Evolutionary conservation across 257 asterid species (phyloP), one percentile per base, ranked within the genome.

Genomic region (Primulina huaijiensis): DNA sequence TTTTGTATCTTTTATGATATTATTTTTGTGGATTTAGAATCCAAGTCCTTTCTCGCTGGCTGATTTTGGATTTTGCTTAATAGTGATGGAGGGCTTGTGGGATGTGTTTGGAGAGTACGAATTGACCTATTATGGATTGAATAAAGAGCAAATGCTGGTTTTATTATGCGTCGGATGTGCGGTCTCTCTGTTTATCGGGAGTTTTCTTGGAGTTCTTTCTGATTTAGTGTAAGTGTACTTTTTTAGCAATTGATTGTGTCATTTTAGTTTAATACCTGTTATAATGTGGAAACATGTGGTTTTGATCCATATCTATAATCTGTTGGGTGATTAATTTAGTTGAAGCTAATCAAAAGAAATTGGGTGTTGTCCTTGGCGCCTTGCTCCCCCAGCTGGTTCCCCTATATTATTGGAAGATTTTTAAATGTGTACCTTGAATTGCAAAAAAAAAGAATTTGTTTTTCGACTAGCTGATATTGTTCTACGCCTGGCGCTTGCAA

Each of bases 81-180:
- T 66, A 89, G 97, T 83, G 76, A 76, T 86, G 82, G 87, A 89
- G 82, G 97, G 99, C 60, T 76, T 88, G 60, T 82, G 87, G 89
- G 73, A 77, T n/a, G 86, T 89, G 87, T 86, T 85, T 76, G 97
- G 97, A 16, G 99, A 94, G 84, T 81, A 80, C 79, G 97, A 89
- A 71, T 76, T 80, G 82, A 83, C 72, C 9, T 84, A 80, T 77
- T 87, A 82, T 74, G 95, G 96, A 34, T 55, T 84, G 75, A 74
- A 80, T 75, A 90, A 82, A 74, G 93, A 86, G 72, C 83, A 86
- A 78, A 85, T 89, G 89, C 82, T 86, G 78, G 57, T 50, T 50
- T 50, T 20, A 5, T 50, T 50, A 17, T 50, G 57, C 21, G 21
- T 50, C 5, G 57, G 57, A 50, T 50, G 16, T 50, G 21, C 57